Conservation (phyloP, 1,284 basidiomycete species). For the Phellinidium pouzarii region DNA sequence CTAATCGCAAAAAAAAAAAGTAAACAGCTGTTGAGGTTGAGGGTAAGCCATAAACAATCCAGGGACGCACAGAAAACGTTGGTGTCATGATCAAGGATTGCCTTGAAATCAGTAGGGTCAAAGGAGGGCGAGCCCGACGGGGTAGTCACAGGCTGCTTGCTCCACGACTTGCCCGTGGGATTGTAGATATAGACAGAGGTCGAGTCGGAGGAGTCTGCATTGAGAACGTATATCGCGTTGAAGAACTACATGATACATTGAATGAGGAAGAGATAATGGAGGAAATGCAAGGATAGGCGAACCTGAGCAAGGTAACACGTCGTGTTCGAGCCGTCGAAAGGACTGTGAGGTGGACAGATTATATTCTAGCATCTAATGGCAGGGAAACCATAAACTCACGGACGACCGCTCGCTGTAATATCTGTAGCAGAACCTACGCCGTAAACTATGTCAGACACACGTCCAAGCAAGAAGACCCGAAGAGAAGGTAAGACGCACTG, state of each 20-base stretch:
- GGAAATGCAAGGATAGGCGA: background rate
- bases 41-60: too few species aligned
- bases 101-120: slow-evolving; percentile 47
- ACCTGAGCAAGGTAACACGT: slow-evolving; percentile 71
- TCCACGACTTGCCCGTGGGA: slow-evolving; percentile 56
- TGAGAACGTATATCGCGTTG: slow-evolving; percentile 75
- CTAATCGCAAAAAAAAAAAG: slow-evolving; percentile 30
- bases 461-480: background rate
- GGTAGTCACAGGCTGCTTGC: slow-evolving; percentile 41
- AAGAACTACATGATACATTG: slow-evolving; percentile 39
- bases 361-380: too few species aligned
- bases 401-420: slow-evolving; percentile 59
- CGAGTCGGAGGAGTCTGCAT: slow-evolving; percentile 62
- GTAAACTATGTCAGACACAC: background rate
- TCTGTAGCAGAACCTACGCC: slow-evolving; percentile 36
- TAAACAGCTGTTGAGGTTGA: too few species aligned
- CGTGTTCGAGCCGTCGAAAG: slow-evolving; percentile 59
- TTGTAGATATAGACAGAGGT: slow-evolving; percentile 65
- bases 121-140: slow-evolving; percentile 41
- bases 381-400: slow-evolving; percentile 41
- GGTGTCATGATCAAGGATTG: slow-evolving; percentile 85
- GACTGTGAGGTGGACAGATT: slow-evolving; percentile 35
- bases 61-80: slow-evolving; percentile 63
- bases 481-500: slow-evolving; percentile 32
- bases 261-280: background rate